phyloP scores from a whole-genome alignment of 2,329 filamentous ascomycete genomes.

The Aphanocladium album region DNA sequence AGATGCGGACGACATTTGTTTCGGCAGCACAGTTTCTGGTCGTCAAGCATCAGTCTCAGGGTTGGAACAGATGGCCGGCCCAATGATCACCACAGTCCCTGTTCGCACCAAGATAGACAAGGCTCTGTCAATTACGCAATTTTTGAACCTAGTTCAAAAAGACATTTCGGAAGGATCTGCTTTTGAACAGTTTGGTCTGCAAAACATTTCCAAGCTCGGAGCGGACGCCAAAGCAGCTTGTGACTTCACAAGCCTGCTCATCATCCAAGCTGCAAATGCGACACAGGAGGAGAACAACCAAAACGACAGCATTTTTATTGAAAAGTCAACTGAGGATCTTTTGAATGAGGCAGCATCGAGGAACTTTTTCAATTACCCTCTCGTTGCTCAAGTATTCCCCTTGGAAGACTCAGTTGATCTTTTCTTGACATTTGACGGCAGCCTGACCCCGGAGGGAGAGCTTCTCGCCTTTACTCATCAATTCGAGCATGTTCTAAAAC shows the following conservation, averaged over 20 bases:
- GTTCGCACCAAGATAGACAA: slow-evolving; percentile 1
- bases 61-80: slow-evolving; percentile 44
- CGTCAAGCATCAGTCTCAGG: slow-evolving; percentile 43
- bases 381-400: slow-evolving; percentile 4
- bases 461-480: slow-evolving; percentile 9
- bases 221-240: slow-evolving; percentile 18
- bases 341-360: slow-evolving; percentile 8
- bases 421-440: not conserved
- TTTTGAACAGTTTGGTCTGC: slow-evolving; percentile 23
- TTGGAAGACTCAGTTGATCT: not conserved
- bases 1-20: slow-evolving; percentile 41
- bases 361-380: slow-evolving; percentile 14
- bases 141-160: slow-evolving; percentile 17
- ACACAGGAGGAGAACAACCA: not conserved
- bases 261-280: slow-evolving; percentile 20
- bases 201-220: slow-evolving; percentile 18
- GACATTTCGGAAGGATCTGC: slow-evolving; percentile 18
- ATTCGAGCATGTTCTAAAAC: slow-evolving; percentile 7
- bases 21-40: slow-evolving; percentile 48
- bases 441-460: not conserved
- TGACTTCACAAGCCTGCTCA: slow-evolving; percentile 24
- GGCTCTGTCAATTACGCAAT: not conserved
- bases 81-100: slow-evolving; percentile 23
- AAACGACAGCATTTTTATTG: not conserved
- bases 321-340: not conserved